A percentile compares a stretch with the other conserved stretches of the same genome.
These are phyloP conservation scores for Spirogloea muscicola DNA, from an alignment of 139 green algal species.

Conservation along the genomic window DNA sequence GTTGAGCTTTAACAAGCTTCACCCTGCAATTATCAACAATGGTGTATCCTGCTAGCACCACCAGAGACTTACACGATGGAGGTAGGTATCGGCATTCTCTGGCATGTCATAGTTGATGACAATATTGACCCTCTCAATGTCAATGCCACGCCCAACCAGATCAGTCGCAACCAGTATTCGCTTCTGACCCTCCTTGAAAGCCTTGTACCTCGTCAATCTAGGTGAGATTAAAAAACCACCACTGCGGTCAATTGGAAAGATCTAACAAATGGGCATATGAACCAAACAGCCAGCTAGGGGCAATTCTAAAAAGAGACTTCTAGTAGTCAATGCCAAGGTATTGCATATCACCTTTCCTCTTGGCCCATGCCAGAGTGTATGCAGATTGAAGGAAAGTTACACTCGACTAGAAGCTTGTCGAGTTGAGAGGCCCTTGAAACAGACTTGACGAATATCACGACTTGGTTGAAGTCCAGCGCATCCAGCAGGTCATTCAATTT, in stretches of 20 bases:
- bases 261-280: no score
- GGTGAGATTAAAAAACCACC: no score
- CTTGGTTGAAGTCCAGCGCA: slow-evolving; percentile 98
- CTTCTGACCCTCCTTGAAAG: slow-evolving; percentile 95
- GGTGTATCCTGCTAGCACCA: no score
- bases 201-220: slow-evolving; percentile 75
- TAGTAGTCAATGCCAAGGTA: no score
- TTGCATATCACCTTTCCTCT: slow-evolving; percentile 77
- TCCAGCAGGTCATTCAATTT: slow-evolving; percentile 99
- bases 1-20: no score
- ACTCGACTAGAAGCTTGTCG: slow-evolving; percentile 90
- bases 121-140: slow-evolving; percentile 99
- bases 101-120: slow-evolving; percentile 99
- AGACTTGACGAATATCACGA: slow-evolving; percentile 64
- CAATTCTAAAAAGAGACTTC: no score
- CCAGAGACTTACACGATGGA: slow-evolving; percentile 71
- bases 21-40: no score
- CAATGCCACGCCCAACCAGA: slow-evolving; percentile 92
- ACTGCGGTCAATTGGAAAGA: no score
- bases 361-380: slow-evolving; percentile 86
- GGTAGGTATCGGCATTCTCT: slow-evolving; percentile 96
- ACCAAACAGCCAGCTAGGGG: no score
- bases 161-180: slow-evolving; percentile 98
- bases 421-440: slow-evolving; percentile 65
- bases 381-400: slow-evolving; percentile 95